Evolutionary conservation across 2,329 filamentous ascomycete genomes (phyloP).

Genomic region (Diaporthe vaccinii): DNA sequence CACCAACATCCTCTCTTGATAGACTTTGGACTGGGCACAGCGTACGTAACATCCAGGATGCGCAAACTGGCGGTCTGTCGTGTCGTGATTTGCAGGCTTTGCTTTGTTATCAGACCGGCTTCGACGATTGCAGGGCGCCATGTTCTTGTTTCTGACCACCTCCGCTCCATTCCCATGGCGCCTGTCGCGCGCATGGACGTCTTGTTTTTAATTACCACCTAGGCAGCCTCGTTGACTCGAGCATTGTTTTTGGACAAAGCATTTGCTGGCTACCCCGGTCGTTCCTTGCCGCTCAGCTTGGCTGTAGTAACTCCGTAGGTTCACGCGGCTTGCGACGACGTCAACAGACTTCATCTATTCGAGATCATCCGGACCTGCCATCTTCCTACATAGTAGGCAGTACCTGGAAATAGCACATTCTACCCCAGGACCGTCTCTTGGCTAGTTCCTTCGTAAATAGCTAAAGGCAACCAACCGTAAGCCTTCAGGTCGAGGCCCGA

Average conservation of each 20-base stretch:
- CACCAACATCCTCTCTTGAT: background rate
- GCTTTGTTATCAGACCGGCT: background rate
- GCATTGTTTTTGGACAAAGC: constrained; percentile 9
- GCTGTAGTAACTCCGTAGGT: background rate
- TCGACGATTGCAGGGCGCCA: background rate
- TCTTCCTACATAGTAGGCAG: background rate
- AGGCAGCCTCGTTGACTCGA: background rate
- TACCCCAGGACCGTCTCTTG: background rate
- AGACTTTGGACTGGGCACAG: background rate
- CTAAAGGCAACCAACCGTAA: background rate
- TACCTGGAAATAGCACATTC: constrained; percentile 26
- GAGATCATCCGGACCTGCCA: background rate
- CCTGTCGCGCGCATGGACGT: background rate
- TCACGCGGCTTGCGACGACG: constrained; percentile 12
- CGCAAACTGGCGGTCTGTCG: constrained; percentile 21
- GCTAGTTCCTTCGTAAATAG: background rate
- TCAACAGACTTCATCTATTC: constrained; percentile 21
- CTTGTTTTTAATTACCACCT: background rate
- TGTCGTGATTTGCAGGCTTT: background rate
- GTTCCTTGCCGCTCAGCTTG: background rate
- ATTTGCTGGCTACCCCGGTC: background rate
- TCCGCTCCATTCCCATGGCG: background rate
- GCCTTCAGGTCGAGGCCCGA: constrained; percentile 15
- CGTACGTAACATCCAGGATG: constrained; percentile 5
- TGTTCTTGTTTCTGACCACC: constrained; percentile 11